Base-by-base conservation (phyloP, 345 rosid species). In the Gossypium raimondii region DNA sequence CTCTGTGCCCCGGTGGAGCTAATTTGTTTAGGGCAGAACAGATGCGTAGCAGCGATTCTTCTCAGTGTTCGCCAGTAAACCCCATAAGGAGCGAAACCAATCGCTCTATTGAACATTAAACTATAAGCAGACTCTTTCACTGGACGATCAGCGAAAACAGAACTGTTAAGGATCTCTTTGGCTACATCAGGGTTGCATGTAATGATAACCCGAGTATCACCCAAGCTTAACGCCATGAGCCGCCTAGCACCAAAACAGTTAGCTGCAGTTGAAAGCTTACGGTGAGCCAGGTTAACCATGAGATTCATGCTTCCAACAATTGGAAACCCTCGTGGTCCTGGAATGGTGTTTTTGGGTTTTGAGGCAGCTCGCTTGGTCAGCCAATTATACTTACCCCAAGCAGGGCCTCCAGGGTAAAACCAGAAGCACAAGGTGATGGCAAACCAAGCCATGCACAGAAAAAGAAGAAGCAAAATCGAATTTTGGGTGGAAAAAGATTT, bases 61-160 rank as follows among this genome's bases (percentile, higher is more conserved):
- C 93, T 82, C 0, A 89, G 82, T 4, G 91, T 86, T 77, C 93
- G 84, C 97, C 97, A 91, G 82, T 91, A 89, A 51, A 83, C 84
- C 25, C 92, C 92, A 9, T 91, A 86, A 70, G 93, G 88, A 16
- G 97, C 93, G 63, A 91, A 91, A 56, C 97, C 97, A 20, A 91
- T 91, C 1, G 97, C 91, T 80, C 97, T 59, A 45, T 85, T 81
- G 78, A 91, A 91, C 97, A 91, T 89, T 27, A 91, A 77, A 65
- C 88, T 83, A 9, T 88, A 88, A 16, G 93, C 97, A 7, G 93
- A 89, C 71, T 91, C 93, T 16, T 91, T 91, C 16, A 88, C 89
- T 0, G 97, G 97, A 0, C 97, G 92, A 80, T 89, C 92, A 25
- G 89, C 82, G 3, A 89, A 91, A 27, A 86, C 91, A 2, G 90